These are phyloP conservation scores for Striga asiatica DNA, from an alignment of 257 asterid species.

Conservation along the genomic window DNA sequence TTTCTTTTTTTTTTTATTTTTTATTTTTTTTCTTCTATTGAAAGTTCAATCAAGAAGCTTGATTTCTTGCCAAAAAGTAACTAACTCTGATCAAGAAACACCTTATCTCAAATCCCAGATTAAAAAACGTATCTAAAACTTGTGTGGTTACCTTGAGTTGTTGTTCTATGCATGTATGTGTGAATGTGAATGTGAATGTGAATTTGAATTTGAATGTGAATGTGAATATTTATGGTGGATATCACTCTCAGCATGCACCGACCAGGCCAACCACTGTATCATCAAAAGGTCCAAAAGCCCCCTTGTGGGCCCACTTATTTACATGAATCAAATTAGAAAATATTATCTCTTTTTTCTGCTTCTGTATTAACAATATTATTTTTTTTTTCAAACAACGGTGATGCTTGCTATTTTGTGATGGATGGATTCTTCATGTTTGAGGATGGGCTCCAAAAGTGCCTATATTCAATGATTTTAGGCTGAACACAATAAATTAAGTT, in stretches of 20 bases:
- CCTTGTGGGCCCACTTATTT: slow-evolving; percentile 14
- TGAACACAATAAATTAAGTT: no score
- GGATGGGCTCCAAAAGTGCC: background rate
- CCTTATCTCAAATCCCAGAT: slow-evolving; percentile 3
- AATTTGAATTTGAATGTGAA: slow-evolving; percentile 14
- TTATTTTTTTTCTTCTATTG: no score
- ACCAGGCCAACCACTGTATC: slow-evolving; percentile 22
- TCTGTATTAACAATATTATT: background rate
- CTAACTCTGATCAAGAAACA: background rate
- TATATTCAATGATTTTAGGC: background rate
- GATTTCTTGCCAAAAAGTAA: no score
- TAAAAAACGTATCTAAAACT: background rate
- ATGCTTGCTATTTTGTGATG: background rate
- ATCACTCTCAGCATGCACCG: slow-evolving; percentile 28
- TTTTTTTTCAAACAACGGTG: background rate
- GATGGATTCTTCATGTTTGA: background rate
- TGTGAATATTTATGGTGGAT: slow-evolving; percentile 14
- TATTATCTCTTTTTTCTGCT: background rate
- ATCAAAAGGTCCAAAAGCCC: slow-evolving; percentile 18
- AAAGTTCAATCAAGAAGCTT: no score
- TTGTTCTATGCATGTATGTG: background rate
- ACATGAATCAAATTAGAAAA: background rate
- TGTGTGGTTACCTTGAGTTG: background rate
- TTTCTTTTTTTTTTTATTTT: background rate
- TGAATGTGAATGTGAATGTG: slow-evolving; percentile 10